Evolutionary conservation across 1,139 yeast genomes (phyloP).

Genomic region (Geotrichum siamense): DNA sequence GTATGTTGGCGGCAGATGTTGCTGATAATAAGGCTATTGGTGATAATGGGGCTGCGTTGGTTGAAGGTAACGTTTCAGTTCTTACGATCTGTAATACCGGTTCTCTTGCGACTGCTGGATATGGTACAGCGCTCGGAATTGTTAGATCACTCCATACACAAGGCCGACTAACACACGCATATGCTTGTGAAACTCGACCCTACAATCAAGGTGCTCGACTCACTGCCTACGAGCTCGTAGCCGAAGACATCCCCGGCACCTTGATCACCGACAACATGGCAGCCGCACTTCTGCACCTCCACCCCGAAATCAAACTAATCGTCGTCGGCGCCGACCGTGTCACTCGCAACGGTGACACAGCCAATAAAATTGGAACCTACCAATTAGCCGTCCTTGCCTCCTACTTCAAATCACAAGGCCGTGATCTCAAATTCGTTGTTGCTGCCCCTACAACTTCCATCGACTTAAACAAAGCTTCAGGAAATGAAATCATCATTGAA

Average conservation of each 20-base stretch:
- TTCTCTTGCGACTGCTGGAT: slow-evolving; percentile 92
- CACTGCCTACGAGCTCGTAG: slow-evolving; percentile 82
- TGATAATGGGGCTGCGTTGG: slow-evolving; percentile 68
- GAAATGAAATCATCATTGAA: slow-evolving; percentile 75
- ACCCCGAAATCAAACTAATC: slow-evolving; percentile 54
- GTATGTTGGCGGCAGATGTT: slow-evolving; percentile 67
- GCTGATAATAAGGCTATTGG: slow-evolving; percentile 73
- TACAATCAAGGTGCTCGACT: slow-evolving; percentile 93
- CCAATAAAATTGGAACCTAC: slow-evolving; percentile 94
- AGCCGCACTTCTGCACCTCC: slow-evolving; percentile 51
- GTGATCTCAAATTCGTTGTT: slow-evolving; percentile 69
- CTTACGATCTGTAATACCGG: slow-evolving; percentile 60
- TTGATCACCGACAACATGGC: slow-evolving; percentile 90
- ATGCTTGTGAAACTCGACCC: slow-evolving; percentile 91
- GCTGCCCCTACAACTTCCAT: slow-evolving; percentile 95
- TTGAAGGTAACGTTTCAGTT: slow-evolving; percentile 51
- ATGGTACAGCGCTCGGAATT: slow-evolving; percentile 93
- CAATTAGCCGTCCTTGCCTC: slow-evolving; percentile 70
- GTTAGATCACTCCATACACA: slow-evolving; percentile 54
- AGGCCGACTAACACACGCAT: slow-evolving; percentile 56
- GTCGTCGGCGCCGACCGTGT: slow-evolving; percentile 99
- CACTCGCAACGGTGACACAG: slow-evolving; percentile 82
- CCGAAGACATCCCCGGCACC: slow-evolving; percentile 81
- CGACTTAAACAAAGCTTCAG: slow-evolving; percentile 58
- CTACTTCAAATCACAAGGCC: slow-evolving; percentile 24